Percentiles rank a stretch among this genome's conserved stretches.
Evolutionary conservation across 257 asterid species (phyloP).

Genomic region (Solanum clarkiae): DNA sequence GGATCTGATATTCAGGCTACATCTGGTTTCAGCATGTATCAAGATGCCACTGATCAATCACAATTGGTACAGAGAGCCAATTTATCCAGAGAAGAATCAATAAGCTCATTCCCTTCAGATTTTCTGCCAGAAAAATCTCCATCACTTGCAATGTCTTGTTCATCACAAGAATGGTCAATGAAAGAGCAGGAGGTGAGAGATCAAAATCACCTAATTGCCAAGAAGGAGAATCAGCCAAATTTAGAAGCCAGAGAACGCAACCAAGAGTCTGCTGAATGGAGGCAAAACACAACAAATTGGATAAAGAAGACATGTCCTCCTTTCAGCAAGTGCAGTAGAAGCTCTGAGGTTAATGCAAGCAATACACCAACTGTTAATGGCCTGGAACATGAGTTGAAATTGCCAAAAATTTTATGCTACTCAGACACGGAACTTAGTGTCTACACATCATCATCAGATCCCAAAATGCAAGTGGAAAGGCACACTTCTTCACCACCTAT

Average conservation of each 20-base stretch:
- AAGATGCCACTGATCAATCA: slow-evolving; percentile 9
- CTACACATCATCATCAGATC: slow-evolving; percentile 3
- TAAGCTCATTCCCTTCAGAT: slow-evolving; percentile 4
- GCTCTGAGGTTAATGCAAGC: neutral
- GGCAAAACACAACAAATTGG: neutral
- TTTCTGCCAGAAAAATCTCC: slow-evolving; percentile 20
- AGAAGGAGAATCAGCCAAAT: slow-evolving; percentile 11
- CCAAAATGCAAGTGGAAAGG: neutral
- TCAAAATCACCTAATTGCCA: slow-evolving; percentile 7
- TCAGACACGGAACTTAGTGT: neutral
- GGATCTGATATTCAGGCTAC: slow-evolving; percentile 6
- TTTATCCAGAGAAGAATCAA: slow-evolving; percentile 15
- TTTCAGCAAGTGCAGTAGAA: slow-evolving; percentile 5
- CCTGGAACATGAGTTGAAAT: slow-evolving; percentile 16
- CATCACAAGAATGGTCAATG: slow-evolving; percentile 11
- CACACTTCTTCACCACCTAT: slow-evolving; percentile 1
- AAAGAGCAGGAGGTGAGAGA: slow-evolving; percentile 18
- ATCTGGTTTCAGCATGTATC: slow-evolving; percentile 6
- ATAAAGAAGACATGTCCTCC: neutral
- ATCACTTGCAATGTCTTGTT: slow-evolving; percentile 19
- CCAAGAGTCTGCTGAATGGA: slow-evolving; percentile 17
- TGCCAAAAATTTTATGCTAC: slow-evolving; percentile 20
- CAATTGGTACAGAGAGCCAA: slow-evolving; percentile 20
- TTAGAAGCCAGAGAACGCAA: slow-evolving; percentile 5
- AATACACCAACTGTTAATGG: slow-evolving; percentile 4